Evolutionary conservation across 2,329 filamentous ascomycete species (phyloP).

Genomic region (Clonostachys rosea): DNA sequence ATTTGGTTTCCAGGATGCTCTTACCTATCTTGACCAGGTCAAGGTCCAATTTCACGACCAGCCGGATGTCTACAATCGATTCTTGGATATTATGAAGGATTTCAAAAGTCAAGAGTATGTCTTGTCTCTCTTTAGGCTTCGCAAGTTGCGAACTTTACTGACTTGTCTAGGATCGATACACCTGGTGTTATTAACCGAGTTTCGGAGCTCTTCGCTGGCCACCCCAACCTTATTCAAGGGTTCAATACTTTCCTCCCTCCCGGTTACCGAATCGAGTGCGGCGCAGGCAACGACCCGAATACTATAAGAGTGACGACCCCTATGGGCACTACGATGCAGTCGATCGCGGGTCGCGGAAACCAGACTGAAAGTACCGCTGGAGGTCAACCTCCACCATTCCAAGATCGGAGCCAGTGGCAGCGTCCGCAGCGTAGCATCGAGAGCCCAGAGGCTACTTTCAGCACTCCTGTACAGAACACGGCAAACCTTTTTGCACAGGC

Average conservation of each 20-base stretch:
- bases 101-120: slow-evolving; percentile 95
- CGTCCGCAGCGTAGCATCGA: slow-evolving; percentile 36
- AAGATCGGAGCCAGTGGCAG: slow-evolving; percentile 50
- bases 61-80: slow-evolving; percentile 94
- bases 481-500: slow-evolving; percentile 40
- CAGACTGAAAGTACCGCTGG: slow-evolving; percentile 37
- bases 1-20: slow-evolving; percentile 49
- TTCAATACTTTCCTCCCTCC: slow-evolving; percentile 98
- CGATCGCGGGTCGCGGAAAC: slow-evolving; percentile 58
- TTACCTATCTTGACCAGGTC: slow-evolving; percentile 96
- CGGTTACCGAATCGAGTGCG: slow-evolving; percentile 94
- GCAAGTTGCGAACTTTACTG: not conserved
- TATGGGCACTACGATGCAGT: slow-evolving; percentile 93
- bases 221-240: slow-evolving; percentile 91
- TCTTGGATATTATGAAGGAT: slow-evolving; percentile 99
- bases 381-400: slow-evolving; percentile 41
- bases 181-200: slow-evolving; percentile 96
- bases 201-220: slow-evolving; percentile 90
- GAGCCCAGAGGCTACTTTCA: slow-evolving; percentile 59
- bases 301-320: slow-evolving; percentile 95
- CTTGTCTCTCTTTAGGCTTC: not conserved
- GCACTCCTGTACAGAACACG: slow-evolving; percentile 48
- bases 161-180: slow-evolving; percentile 72
- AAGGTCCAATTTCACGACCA: slow-evolving; percentile 98
- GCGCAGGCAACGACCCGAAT: slow-evolving; percentile 88